Evolutionary conservation across 2,329 filamentous ascomycete species (phyloP).

Genomic region (Clonostachys byssicola): DNA sequence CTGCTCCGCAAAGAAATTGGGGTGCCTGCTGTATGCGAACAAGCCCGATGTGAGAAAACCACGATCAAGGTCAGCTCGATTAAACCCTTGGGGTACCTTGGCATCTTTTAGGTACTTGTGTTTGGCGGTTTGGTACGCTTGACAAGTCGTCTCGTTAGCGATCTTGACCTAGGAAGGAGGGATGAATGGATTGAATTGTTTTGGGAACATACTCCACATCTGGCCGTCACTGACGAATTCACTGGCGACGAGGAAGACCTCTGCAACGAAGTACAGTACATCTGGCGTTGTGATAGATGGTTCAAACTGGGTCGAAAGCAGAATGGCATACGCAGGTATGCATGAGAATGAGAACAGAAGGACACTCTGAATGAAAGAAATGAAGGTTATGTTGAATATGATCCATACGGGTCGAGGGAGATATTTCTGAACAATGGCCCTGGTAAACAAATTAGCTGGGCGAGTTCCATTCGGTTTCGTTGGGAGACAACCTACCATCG

Average conservation of each 20-base stretch:
- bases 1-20: conserved; percentile 93
- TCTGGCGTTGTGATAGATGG: conserved; percentile 39
- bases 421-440: conserved; percentile 66
- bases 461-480: neutral
- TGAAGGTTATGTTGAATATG: conserved; percentile 85
- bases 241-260: conserved; percentile 48
- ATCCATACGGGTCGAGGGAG: conserved; percentile 68
- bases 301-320: conserved; percentile 67
- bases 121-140: conserved; percentile 80
- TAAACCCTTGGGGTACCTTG: conserved; percentile 62
- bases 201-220: conserved; percentile 67
- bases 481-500: conserved; percentile 54
- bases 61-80: conserved; percentile 75
- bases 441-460: neutral
- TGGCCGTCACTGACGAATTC: conserved; percentile 88
- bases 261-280: conserved; percentile 37
- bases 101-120: conserved; percentile 67
- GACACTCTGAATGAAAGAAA: conserved; percentile 77
- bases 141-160: neutral
- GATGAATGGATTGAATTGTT: neutral
- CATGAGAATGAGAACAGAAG: conserved; percentile 75
- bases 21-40: conserved; percentile 86
- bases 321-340: conserved; percentile 74
- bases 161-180: neutral
- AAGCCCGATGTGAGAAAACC: conserved; percentile 84